Base-by-base conservation (phyloP, 1,284 basidiomycete genomes). In the Malassezia dermatis region DNA sequence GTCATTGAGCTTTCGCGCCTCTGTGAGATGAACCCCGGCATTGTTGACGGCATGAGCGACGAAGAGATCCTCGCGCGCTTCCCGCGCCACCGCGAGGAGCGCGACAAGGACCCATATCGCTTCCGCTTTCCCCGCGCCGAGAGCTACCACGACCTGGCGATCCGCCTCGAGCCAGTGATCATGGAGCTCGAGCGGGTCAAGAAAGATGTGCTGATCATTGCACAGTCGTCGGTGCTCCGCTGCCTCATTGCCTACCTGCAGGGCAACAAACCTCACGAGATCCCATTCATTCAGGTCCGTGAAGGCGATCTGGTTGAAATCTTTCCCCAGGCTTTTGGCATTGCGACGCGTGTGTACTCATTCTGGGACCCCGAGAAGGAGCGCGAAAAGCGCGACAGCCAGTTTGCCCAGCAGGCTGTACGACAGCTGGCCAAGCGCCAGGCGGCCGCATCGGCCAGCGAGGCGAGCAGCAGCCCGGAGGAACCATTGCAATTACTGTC, bases 1-100 rank as follows among this genome's bases (percentile, higher is more conserved):
- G 88, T 98, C 19, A 81, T 89, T 41, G 89, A 98, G 77, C 90
- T 91, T 66, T 83, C 86, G 0, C 91, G 93, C 75, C 93, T 98
- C 87, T 81, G 84, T 54, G 91, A 99, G 78, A 93, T 99, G 73
- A 98, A 99, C 69, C 93, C 93, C 40, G 80, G 72, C 42, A 77
- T 78, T 37, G 66, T 76, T 84, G 94, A 98, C 73, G 94, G 94
- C 0, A 81, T 98, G 53, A 86, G 85, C 1, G 86, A 86, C 0
- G 87, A 89, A 59, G 86, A 94, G 72, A 90, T 90, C 32, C 83
- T 85, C 76, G 85, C 85, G 69, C 84, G 84, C 64, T 96, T 90
- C 75, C 88, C 93, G 0, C 86, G 86, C 60, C 93, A 98, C 71
- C 96, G 88, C 86, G 85, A 87, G 62, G 81, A 89, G 34, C 93